Conservation (phyloP, 2,329 filamentous ascomycete genomes). For the Alternaria rosae region DNA sequence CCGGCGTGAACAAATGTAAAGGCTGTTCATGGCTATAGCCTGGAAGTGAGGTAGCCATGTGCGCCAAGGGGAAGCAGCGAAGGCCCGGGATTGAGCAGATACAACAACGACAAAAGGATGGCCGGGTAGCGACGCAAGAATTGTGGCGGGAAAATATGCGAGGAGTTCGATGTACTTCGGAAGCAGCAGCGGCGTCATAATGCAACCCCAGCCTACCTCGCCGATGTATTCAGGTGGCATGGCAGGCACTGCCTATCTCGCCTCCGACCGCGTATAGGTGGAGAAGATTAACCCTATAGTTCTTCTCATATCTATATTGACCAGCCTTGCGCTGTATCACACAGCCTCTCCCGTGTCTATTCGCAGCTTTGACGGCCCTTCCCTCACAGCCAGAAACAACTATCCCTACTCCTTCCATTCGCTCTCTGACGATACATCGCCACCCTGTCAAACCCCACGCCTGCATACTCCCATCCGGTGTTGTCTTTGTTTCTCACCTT, state of each 20-base stretch:
- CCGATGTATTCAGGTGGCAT: neutral
- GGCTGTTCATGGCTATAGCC: too few species aligned
- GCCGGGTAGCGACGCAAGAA: too few species aligned
- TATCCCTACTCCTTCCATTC: neutral
- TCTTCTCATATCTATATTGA: neutral
- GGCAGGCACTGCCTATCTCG: neutral
- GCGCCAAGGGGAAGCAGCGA: neutral
- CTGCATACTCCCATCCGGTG: too few species aligned
- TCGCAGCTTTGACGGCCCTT: neutral
- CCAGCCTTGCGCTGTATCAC: neutral
- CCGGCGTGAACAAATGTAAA: too few species aligned
- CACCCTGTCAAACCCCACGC: too few species aligned
- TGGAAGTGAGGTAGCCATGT: neutral
- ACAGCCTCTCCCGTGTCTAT: neutral
- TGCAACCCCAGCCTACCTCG: neutral
- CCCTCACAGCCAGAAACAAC: neutral
- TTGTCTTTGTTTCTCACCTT: too few species aligned
- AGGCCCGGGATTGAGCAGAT: neutral
- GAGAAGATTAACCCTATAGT: neutral
- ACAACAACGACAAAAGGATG: neutral
- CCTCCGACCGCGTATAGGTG: neutral
- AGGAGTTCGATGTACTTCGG: neutral
- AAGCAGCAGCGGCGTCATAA: neutral
- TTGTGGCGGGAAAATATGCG: too few species aligned
- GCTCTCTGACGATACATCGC: neutral